Base-by-base conservation (phyloP, 2,329 filamentous ascomycete genomes). In the Stagonosporopsis cucurbitacearum region DNA sequence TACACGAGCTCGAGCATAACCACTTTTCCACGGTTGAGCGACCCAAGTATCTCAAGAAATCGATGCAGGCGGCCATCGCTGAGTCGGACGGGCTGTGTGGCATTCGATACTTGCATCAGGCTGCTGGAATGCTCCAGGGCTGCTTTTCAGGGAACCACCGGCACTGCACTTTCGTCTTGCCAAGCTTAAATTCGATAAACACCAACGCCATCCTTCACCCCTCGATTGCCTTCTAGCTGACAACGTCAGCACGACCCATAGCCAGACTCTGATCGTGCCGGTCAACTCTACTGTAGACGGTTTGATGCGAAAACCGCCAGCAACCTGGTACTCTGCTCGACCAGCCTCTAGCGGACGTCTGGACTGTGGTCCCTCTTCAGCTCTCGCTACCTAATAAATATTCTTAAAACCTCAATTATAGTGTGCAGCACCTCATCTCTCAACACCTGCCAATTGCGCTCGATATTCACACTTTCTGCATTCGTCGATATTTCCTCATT, bases 131-230 rank as follows among this genome's bases (percentile, higher is more conserved):
- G 48, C 36, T 43, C 25, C 26, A n/a, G 19, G 36, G 28, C 26
- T 57, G 32, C 30, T 30, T 36, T 36, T 49, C 45, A 30, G 39
- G 33, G 33, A 40, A 49, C 7, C 8, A 41, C 26, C 46, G 7
- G 28, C 28, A 30, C 28, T 30, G 50, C 37, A 47, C 50, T 46
- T 47, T 32, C 42, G 47, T 32, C 48, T 26, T 32, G 54, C 54
- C 54, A 57, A 57, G 54, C 37, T 13, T 6, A 52, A 57, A 52
- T 57, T 53, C 54, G 28, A 57, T 57, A 57, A 57, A 57, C 47
- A 44, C 44, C 49, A 51, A 36, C 53, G 47, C 47, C 47, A 51
- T 39, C 47, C 30, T 20, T 56, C 47, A 37, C 36, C 47, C 47
- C 44, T 57, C 54, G 39, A 52, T 53, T 44, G 32, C 47, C 44